phyloP scores from a whole-genome alignment of 768 basidiomycete genomes.

The Rhodocollybia butyracea region DNA sequence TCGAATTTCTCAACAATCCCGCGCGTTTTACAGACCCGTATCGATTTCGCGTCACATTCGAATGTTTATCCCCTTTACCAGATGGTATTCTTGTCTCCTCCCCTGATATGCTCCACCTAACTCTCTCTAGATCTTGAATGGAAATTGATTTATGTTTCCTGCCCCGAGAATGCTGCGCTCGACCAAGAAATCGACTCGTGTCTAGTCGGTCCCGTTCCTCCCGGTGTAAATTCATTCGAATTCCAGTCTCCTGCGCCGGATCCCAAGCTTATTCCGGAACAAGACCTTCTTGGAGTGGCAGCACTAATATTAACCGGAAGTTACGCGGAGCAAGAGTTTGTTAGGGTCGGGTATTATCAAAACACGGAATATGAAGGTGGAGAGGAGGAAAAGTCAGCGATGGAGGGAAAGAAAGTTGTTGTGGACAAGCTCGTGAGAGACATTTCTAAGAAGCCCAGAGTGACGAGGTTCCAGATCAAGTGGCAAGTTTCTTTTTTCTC shows the following conservation, averaged over 20 bases:
- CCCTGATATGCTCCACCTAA: neutral
- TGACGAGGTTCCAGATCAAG: slow-evolving; percentile 90
- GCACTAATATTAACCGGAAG: slow-evolving; percentile 96
- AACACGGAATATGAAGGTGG: slow-evolving; percentile 88
- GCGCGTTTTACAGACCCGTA: slow-evolving; percentile 90
- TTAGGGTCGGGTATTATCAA: slow-evolving; percentile 99
- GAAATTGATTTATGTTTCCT: slow-evolving; percentile 96
- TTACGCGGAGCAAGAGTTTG: slow-evolving; percentile 96
- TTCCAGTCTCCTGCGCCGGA: slow-evolving; percentile 88
- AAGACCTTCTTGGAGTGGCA: slow-evolving; percentile 93
- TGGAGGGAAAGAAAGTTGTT: slow-evolving; percentile 61
- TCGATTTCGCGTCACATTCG: slow-evolving; percentile 93
- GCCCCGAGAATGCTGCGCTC: slow-evolving; percentile 83
- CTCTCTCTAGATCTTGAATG: slow-evolving; percentile 85
- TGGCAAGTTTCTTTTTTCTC: slow-evolving; percentile 49
- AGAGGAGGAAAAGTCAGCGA: slow-evolving; percentile 85
- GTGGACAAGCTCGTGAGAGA: slow-evolving; percentile 84
- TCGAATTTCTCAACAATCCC: slow-evolving; percentile 91
- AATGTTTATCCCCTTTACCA: slow-evolving; percentile 87
- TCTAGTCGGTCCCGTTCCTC: slow-evolving; percentile 94
- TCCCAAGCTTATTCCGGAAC: slow-evolving; percentile 77
- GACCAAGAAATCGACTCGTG: slow-evolving; percentile 99
- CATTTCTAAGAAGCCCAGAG: slow-evolving; percentile 87
- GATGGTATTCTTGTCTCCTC: slow-evolving; percentile 55
- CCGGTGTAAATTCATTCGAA: slow-evolving; percentile 96